These are phyloP conservation scores for Clitoria ternatea DNA, from an alignment of 306 rosid genomes.

Conservation along the genomic window DNA sequence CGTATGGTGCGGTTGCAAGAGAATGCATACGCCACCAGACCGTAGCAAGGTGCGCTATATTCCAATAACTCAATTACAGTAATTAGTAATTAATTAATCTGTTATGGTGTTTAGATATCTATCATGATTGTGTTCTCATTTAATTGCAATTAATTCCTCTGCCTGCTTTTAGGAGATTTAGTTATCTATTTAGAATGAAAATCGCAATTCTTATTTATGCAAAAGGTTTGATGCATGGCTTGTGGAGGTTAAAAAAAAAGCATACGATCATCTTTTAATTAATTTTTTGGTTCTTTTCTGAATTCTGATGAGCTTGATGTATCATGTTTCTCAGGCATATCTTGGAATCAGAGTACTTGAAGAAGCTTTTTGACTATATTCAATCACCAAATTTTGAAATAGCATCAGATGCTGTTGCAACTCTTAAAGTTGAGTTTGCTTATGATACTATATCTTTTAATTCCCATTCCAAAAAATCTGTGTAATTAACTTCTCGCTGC, in stretches of 20 bases:
- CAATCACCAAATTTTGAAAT: constrained; percentile 83
- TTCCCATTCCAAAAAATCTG: neutral
- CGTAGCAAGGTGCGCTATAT: constrained; percentile 56
- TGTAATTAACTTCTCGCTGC: neutral
- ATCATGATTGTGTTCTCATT: neutral
- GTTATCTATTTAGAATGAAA: neutral
- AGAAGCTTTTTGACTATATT: constrained; percentile 63
- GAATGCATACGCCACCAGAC: constrained; percentile 91
- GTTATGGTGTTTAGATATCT: neutral
- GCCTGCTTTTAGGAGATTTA: neutral
- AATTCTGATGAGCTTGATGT: constrained; percentile 6
- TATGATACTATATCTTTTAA: neutral
- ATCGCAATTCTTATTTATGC: neutral
- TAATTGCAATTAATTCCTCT: neutral
- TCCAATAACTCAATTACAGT: neutral
- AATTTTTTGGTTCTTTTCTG: neutral
- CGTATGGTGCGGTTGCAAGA: constrained; percentile 71
- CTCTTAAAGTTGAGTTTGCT: constrained; percentile 60
- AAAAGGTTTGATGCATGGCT: neutral
- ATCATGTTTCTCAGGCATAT: constrained; percentile 53
- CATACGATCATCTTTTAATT: neutral
- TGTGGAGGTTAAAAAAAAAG: neutral
- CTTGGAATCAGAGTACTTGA: constrained; percentile 71
- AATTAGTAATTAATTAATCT: neutral
- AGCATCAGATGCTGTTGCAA: constrained; percentile 80